Base-by-base conservation (phyloP, 1,139 yeast species). In the Starmera stellimalicola region DNA sequence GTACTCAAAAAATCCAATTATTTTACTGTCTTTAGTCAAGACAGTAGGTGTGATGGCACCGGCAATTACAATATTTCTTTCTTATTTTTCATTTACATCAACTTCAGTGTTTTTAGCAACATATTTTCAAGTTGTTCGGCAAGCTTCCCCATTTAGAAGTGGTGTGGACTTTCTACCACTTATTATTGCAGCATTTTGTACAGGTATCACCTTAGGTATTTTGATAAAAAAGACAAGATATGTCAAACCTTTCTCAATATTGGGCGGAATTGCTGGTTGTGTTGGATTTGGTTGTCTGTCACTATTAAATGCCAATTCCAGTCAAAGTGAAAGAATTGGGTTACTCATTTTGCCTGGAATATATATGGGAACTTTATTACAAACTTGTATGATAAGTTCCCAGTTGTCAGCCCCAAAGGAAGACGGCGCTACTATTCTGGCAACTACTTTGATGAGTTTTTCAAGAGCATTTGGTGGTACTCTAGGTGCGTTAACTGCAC, bases 81-180 rank as follows among this genome's bases (percentile, higher is more conserved):
- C 58, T 27, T 70, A 62, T 44, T 66, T 60, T 9, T 60, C 61
- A 30, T 72, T 73, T 50, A 62, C 74, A 61, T 48, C 63, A 8
- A 41, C 52, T 15, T 47, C 63, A 16, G 62, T 68, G 15, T 75
- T 65, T 45, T 49, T 73, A 31, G 64, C 79, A 6, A 60, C 73
- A 16, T 75, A 69, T 47, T 74, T 74, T 53, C 82, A 77, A 51
- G 69, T 73, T 14, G 63, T 75, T n/a, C 58, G 58, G 37, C 57
- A 62, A 34, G 65, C 31, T 6, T 18, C 16, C 12, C 70, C 84
- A 2, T 66, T 72, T 60, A 60, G 65, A 38, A 70, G 84, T 1
- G 83, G 85, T 26, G 57, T 77, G 27, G 70, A 70, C 41, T 51
- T 75, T 41, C 52, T 78, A 20, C 79, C 84, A 2, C 44, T 66